Conservation (phyloP, 441 rosid genomes). For the Erodium trifolium region DNA sequence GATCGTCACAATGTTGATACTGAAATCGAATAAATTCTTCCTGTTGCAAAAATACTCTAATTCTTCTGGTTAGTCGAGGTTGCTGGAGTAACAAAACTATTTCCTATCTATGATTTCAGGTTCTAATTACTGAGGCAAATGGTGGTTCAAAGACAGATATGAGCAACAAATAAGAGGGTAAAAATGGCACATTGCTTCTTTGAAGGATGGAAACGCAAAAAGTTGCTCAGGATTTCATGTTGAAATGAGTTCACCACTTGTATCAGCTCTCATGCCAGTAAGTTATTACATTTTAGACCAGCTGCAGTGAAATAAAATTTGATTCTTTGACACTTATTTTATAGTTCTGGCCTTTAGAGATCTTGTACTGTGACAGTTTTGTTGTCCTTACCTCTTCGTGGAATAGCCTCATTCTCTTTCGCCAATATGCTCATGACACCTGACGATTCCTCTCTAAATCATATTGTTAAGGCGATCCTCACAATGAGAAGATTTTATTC, state of each 20-base stretch:
- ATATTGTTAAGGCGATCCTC: no score
- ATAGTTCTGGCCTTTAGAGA: no score
- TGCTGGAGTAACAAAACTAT: conserved; percentile 4
- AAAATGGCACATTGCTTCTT: conserved; percentile 20
- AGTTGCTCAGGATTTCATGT: conserved; percentile 47
- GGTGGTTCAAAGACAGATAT: conserved; percentile 30
- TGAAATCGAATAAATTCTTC: no score
- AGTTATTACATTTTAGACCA: conserved; percentile 22
- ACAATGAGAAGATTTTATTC: no score
- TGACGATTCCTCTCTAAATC: no score
- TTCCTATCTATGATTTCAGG: conserved; percentile 36
- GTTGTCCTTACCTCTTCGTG: no score
- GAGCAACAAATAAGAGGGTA: conserved; percentile 24
- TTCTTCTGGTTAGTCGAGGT: neutral
- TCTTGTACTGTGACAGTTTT: neutral
- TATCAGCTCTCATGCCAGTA: conserved; percentile 81
- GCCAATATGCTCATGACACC: no score
- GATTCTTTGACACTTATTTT: no score
- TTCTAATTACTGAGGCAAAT: conserved; percentile 55
- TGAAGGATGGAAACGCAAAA: conserved; percentile 34
- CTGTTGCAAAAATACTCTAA: neutral
- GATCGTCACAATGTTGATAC: no score
- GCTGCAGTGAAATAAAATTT: no score
- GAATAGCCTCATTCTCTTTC: no score
- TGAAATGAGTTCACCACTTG: conserved; percentile 85